Evolutionary conservation across 352 stramenopile species (phyloP), one percentile per base, ranked within the genome.

Genomic region (Phytopythium vexans): DNA sequence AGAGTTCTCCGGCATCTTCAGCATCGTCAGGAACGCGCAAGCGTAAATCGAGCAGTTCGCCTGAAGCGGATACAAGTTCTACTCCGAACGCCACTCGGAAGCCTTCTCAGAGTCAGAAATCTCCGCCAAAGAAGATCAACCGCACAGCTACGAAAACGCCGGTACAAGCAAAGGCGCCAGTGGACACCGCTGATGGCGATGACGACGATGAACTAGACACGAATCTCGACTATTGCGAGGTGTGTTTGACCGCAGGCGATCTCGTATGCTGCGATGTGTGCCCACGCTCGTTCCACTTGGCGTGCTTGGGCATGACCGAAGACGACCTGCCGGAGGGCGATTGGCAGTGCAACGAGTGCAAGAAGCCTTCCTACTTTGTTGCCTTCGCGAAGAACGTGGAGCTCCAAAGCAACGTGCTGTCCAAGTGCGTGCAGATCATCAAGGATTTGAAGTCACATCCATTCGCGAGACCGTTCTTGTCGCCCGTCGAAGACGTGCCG

Each of bases 221-320:
- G 12, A 94, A 94, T 49, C 61, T 94, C 34, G 83, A 94, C 61
- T 94, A 86, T 46, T 94, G 83, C 52, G 81, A 87, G 57, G 73
- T 94, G 3, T 98, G 94, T 55, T 60, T 78, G 11, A 70, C 70
- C 8, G 76, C 75, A 27, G 90, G 89, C n/a, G 84, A 95, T 57
- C 54, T 97, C 1, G 73, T 97, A 6, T 96, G 82, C 58, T 98
- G 94, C 56, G 88, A 94, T 41, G 81, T 88, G 33, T 98, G 94
- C 50, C 92, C 92, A 6, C 76, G 92, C 21, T 92, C 89, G 37
- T 98, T 93, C 77, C 94, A 98, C 57, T 43, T 88, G 31, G 77
- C 82, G 33, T 98, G 94, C 52, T 44, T 93, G 31, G 62, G 79
- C 16, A 78, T 92, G 69, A 72, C 58, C 6, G 77, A 92, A 51